Evolutionary conservation across 345 rosid species (phyloP), one percentile per base, ranked within the genome.

Genomic region (Abelmoschus esculentus): DNA sequence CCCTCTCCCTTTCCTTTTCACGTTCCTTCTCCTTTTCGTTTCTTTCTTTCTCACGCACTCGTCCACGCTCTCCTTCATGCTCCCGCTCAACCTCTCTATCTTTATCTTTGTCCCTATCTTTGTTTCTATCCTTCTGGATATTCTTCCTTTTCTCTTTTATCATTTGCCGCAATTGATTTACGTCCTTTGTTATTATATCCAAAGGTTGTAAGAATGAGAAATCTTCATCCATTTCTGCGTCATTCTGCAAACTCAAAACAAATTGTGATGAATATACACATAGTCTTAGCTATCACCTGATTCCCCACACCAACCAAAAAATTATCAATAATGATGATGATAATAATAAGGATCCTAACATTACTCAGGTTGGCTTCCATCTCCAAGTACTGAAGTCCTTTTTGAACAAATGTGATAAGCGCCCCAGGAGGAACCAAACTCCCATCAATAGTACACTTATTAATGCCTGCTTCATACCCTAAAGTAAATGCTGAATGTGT

Each of bases 391-490:
- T 95, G 99, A 55, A 92, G 91, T 64, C 98, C 99, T 75, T 89
- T 95, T 29, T 90, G 99, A 70, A 95, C 91, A 67, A 87, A 86
- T 7, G 86, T 84, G 80, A 95, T 84, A 74, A 95, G 96, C 74
- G 97, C 96, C 74, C 91, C 91, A 56, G 97, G 96, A 12, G 99
- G 99, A 79, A 92, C 87, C 98, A 88, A 78, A 81, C 89, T 90
- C 55, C 99, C 99, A 69, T 95, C 97, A 74, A 95, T 89, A 22
- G 85, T 87, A 61, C 90, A 82, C 76, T 95, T 92, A 74, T 88
- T 87, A 40, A 95, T 90, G 73, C 89, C 91, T 52, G 98, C 99
- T 78, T 95, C 99, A 74, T 91, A 90, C 64, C 99, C 99, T 70
- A 95, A 78, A 58, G 89, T 83, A 84, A 89, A 95, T 70, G 98